Evolutionary conservation across 2,329 filamentous ascomycete genomes (phyloP).

Genomic region (Sclerotinia minor): DNA sequence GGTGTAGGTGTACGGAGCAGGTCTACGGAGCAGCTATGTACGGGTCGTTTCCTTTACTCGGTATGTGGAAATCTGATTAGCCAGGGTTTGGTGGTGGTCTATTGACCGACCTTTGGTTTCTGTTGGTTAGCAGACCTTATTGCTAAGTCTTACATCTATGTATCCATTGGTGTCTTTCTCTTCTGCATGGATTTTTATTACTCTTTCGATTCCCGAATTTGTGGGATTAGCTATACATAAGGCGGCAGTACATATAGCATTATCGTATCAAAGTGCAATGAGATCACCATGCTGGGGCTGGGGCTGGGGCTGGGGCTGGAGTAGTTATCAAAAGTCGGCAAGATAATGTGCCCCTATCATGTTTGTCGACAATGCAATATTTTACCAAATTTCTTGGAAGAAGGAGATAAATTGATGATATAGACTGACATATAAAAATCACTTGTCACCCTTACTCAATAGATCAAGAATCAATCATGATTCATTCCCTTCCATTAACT

Average conservation of each 20-base stretch:
- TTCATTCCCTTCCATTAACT: not conserved
- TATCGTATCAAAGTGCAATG: not conserved
- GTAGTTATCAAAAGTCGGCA: constrained; percentile 2
- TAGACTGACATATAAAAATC: not conserved
- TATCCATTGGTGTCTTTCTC: constrained; percentile 6
- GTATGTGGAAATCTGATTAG: not conserved
- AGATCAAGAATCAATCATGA: not conserved
- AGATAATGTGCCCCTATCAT: constrained; percentile 14
- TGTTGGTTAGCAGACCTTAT: not conserved
- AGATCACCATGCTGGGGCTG: constrained; percentile 1
- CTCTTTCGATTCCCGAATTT: not conserved
- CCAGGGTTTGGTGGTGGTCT: not conserved
- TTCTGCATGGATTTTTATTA: not conserved
- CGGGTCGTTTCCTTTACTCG: not conserved
- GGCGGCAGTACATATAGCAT: not conserved
- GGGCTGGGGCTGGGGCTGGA: too few species aligned
- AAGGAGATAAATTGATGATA: too few species aligned
- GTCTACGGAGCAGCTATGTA: not conserved
- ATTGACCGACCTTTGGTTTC: constrained; percentile 6
- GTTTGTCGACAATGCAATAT: not conserved
- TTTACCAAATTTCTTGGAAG: not conserved
- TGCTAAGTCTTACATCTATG: not conserved
- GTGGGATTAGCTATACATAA: not conserved
- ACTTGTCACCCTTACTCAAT: not conserved
- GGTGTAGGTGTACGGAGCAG: not conserved